Evolutionary conservation across 805 yeast genomes (phyloP).

Genomic region (Metschnikowia lochheadii): DNA sequence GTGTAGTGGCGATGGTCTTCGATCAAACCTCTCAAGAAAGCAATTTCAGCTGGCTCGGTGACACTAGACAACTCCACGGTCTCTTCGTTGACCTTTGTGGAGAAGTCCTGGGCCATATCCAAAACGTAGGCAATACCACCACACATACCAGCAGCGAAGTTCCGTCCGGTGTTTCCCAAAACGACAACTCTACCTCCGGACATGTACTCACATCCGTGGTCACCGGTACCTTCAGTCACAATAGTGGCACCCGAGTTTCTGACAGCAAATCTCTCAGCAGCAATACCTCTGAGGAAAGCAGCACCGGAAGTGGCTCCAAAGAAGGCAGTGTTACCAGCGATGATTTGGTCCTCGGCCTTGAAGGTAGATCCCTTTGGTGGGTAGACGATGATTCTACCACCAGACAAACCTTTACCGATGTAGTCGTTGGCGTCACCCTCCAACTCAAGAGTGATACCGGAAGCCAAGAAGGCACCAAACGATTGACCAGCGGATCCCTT

Average conservation of each 20-base stretch:
- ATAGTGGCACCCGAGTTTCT: slow-evolving; percentile 98
- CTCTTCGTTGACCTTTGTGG: slow-evolving; percentile 70
- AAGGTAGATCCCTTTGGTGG: slow-evolving; percentile 83
- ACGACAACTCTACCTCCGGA: slow-evolving; percentile 98
- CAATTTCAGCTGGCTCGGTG: slow-evolving; percentile 87
- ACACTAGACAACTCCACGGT: slow-evolving; percentile 76
- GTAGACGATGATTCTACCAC: slow-evolving; percentile 88
- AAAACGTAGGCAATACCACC: slow-evolving; percentile 98
- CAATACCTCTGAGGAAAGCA: slow-evolving; percentile 93
- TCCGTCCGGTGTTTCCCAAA: slow-evolving; percentile 85
- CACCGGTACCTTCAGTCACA: slow-evolving; percentile 96
- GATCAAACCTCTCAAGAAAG: slow-evolving; percentile 85
- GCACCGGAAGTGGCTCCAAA: slow-evolving; percentile 97
- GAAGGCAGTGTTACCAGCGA: slow-evolving; percentile 95
- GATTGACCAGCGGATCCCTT: slow-evolving; percentile 97
- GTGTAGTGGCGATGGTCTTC: slow-evolving; percentile 97
- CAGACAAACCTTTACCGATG: slow-evolving; percentile 95
- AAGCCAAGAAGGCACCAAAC: slow-evolving; percentile 95
- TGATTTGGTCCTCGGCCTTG: slow-evolving; percentile 93
- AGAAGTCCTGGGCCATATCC: slow-evolving; percentile 91
- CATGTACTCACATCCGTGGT: slow-evolving; percentile 99
- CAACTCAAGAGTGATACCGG: slow-evolving; percentile 90
- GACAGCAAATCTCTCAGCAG: slow-evolving; percentile 97
- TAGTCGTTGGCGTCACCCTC: slow-evolving; percentile 98
- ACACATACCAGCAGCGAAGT: slow-evolving; percentile 97